phyloP scores from a whole-genome alignment of 2,329 filamentous ascomycete species.

The Ophiosphaerella herpotricha region DNA sequence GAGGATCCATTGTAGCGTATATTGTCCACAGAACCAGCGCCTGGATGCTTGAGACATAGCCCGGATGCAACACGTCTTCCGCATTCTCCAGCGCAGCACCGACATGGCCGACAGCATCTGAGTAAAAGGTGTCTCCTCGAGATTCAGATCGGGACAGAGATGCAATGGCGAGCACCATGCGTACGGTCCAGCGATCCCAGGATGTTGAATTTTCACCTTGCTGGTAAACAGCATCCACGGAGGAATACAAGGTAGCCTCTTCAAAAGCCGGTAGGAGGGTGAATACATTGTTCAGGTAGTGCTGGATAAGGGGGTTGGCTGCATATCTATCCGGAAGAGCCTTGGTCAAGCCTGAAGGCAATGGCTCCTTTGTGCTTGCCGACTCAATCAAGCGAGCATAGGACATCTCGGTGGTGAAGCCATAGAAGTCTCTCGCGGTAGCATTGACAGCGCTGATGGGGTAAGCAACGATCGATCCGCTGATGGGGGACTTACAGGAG shows the following conservation, averaged over 20 bases:
- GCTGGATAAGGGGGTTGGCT: conserved; percentile 72
- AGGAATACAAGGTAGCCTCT: conserved; percentile 76
- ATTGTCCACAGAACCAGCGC: conserved; percentile 83
- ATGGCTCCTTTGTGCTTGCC: conserved; percentile 74
- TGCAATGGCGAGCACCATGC: conserved; percentile 86
- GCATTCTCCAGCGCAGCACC: conserved; percentile 74
- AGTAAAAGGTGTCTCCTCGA: conserved; percentile 66
- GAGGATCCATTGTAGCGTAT: conserved; percentile 87
- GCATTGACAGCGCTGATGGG: conserved; percentile 80
- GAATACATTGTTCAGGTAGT: conserved; percentile 84
- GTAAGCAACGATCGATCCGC: conserved; percentile 9
- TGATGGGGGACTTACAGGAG: conserved; percentile 66
- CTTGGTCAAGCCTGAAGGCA: conserved; percentile 65
- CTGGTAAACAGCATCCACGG: conserved; percentile 81
- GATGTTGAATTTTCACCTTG: conserved; percentile 63
- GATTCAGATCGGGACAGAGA: conserved; percentile 73
- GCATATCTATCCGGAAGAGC: conserved; percentile 72
- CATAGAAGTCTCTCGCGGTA: conserved; percentile 90
- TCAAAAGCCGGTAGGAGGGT: conserved; percentile 81
- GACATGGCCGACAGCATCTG: conserved; percentile 64
- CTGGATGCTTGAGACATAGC: conserved; percentile 83
- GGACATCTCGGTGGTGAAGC: conserved; percentile 85
- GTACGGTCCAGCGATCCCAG: conserved; percentile 83
- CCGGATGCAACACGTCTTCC: conserved; percentile 82
- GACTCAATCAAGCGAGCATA: conserved; percentile 87